A percentile compares a stretch with the other conserved stretches of the same genome.
phyloP scores from a whole-genome alignment of 1,284 basidiomycete species.

The Heterobasidion parviporum region DNA sequence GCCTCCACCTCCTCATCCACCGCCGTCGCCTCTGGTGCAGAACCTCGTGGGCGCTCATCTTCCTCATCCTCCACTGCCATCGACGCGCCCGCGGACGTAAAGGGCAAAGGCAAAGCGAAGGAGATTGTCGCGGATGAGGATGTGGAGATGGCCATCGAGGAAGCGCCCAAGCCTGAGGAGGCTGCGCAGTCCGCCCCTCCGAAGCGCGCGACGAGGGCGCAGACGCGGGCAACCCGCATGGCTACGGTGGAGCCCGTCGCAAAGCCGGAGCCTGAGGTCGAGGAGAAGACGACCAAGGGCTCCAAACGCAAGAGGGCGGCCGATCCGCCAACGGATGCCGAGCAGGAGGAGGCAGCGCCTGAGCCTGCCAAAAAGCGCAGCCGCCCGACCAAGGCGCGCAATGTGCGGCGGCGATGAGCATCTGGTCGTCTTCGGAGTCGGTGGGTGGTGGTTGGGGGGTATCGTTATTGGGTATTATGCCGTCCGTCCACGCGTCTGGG shows the following conservation, averaged over 20 bases:
- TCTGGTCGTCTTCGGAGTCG: background rate
- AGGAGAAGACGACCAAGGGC: background rate
- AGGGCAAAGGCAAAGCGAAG: constrained; percentile 9
- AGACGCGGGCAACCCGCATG: background rate
- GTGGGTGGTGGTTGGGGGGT: background rate
- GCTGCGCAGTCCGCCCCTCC: background rate
- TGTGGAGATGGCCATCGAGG: background rate
- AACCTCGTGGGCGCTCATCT: constrained; percentile 7
- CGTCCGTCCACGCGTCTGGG: background rate
- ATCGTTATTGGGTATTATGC: background rate
- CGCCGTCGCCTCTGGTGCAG: constrained; percentile 8
- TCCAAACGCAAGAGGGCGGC: background rate
- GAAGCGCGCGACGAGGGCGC: background rate
- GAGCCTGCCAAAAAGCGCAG: background rate
- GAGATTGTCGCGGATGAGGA: background rate
- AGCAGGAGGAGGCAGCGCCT: background rate
- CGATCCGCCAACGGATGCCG: background rate
- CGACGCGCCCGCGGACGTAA: constrained; percentile 3
- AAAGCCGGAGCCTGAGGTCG: background rate
- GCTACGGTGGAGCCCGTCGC: background rate
- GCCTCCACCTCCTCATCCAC: constrained; percentile 12
- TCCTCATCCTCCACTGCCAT: constrained; percentile 8
- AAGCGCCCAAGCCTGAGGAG: background rate
- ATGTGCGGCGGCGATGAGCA: background rate
- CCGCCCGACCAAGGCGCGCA: background rate